Evolutionary conservation across 2,329 filamentous ascomycete genomes (phyloP), one percentile per base, ranked within the genome.

Genomic region (Claviceps sorghi): DNA sequence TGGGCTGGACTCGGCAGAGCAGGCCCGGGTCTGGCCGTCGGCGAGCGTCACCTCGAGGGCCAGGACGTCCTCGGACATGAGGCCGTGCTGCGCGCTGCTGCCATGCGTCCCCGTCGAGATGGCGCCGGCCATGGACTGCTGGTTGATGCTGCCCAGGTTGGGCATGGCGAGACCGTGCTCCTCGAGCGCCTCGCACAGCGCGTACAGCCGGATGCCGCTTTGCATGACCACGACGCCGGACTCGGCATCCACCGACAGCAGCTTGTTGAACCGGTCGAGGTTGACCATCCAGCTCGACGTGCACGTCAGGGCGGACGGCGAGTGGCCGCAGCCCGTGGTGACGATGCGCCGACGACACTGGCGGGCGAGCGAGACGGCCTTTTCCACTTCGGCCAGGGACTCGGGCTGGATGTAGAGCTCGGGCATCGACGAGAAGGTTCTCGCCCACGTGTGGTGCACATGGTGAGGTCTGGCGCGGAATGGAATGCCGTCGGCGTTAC

Each of bases 261-360:
- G 77, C 51, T 78, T 74, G 63, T 80, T 81, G 70, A 87, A 88
- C 57, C 85, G 77, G 72, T 98, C 93, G 55, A 98, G 79, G 66
- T 96, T 97, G 59, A 97, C 74, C 64, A 96, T 82, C 93, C 93
- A 97, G 57, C 86, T 87, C 17, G 87, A 93, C 5, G 90, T 95
- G 69, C 88, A 95, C 4, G 91, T 97, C 44, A 98, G 72, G 62
- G 91, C 85, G 57, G 86, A 94, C 8, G 91, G 93, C 52, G 90
- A 96, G 72, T 98, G 91, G 52, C 83, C 88, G 61, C 86, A 91
- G 54, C 93, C 91, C n/a, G 90, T 84, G 6, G 86, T 86, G 38
- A 90, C 85, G 54, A 98, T 72, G 55, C 89, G 84, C 47, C 87
- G 83, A 43, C 89, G 82, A 68, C 86, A 93, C 69, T 76, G 78